Base-by-base conservation (phyloP, 2,329 filamentous ascomycete genomes). In the Macroventuria anomochaeta region DNA sequence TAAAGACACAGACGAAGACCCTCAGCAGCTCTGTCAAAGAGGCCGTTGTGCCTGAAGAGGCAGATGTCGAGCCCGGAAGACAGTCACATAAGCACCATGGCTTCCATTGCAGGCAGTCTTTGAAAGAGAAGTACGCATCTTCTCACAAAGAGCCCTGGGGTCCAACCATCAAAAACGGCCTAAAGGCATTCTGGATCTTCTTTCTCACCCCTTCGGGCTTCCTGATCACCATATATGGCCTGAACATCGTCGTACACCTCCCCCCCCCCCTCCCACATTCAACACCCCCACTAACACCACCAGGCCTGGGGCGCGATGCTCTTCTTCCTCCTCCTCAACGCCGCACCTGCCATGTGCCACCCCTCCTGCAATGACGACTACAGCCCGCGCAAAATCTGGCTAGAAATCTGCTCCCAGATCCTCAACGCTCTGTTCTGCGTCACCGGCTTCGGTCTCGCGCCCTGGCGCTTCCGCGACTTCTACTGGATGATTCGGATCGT, bases 261-360 rank as follows among this genome's bases (percentile, higher is more conserved):
- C 8, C 6, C 4, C 21, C 25, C 6, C 5, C 13, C 28, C 28
- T 11, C 5, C 11, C 7, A 11, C 2, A 7, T 11, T 25, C 1
- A 23, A 11, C 25, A 10, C 4, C 13, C 5, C 7, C 5, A 6
- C 38, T 51, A 21, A 46, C 38, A 11, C 13, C 7, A 3, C 2
- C 21, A 62, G 59, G 91, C 89, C 0, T 96, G 91, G 91, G 91
- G 91, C 48, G 90, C 88, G 51, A 96, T 96, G 91, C 81, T 96
- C 32, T 96, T 96, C 75, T 79, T 96, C 23, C 79, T 96, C 2
- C 84, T 96, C 25, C 88, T 87, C 77, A 90, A 91, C 64, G 90
- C 81, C n/a, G 79, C 84, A 1, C 87, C 87, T 7, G 84, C 85
- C 55, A 91, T 91, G 89, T 91, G 90, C 78, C 70, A 78, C 72